These are phyloP conservation scores for Penicillium simplicissimum DNA, from an alignment of 495 filamentous ascomycete genomes.

Conservation along the genomic window DNA sequence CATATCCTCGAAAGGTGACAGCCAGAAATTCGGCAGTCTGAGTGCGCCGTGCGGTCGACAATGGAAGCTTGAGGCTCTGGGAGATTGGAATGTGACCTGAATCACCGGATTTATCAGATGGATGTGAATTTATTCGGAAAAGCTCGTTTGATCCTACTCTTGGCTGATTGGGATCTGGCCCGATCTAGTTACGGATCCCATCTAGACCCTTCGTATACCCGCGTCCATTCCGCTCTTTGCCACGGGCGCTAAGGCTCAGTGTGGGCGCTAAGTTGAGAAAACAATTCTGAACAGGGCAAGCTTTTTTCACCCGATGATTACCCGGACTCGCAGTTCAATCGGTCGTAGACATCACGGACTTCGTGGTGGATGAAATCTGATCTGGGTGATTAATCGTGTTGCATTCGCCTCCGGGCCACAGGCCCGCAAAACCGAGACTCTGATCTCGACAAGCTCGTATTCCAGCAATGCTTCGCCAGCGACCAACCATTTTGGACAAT, in stretches of 20 bases:
- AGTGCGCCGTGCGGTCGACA: background rate
- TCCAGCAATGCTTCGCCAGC: background rate
- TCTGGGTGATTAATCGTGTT: background rate
- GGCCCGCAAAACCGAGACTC: background rate
- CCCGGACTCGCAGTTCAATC: background rate
- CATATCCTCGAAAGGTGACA: background rate
- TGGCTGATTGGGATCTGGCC: background rate
- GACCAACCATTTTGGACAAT: background rate
- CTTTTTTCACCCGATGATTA: background rate
- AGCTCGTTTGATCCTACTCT: background rate
- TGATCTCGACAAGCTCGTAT: background rate
- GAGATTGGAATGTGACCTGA: too few relatives aligned
- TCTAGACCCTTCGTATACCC: background rate
- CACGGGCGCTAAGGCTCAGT: background rate
- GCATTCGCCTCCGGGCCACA: background rate
- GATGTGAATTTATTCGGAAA: background rate
- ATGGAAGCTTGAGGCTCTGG: background rate
- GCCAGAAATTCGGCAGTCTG: too few relatives aligned
- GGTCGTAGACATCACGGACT: background rate
- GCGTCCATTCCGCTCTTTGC: background rate
- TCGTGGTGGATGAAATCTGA: background rate
- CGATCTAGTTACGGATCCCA: background rate
- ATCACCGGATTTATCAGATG: too few relatives aligned
- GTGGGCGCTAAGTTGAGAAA: background rate
- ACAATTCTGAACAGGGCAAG: background rate